Base-by-base conservation (phyloP, 2,329 filamentous ascomycete genomes). In the Arthrobotrys sinensis region DNA sequence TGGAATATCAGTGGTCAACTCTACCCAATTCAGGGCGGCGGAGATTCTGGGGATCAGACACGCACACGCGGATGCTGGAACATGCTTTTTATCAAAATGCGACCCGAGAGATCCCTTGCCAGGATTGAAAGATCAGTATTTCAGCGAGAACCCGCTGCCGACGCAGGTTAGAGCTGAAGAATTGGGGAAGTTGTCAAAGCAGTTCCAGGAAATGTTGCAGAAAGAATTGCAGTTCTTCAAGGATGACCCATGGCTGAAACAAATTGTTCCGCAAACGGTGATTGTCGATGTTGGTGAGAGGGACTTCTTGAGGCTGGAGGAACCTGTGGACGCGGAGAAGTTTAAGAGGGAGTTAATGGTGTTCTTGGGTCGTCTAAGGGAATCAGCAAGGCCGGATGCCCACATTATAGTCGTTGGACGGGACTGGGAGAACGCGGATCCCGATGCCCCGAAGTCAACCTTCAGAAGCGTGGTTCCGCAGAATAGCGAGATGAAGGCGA, bases 231-330 rank as follows among this genome's bases (percentile, higher is more conserved):
- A 24, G 28, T 80, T 46, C 78, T 79, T 43, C 75, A 69, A 62
- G 57, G 77, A 55, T 60, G 81, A 66, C 63, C 77, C 28, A 32
- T 72, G 43, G 57, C 67, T 60, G 57, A 80, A 38, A 55, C 60
- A 52, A 34, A 21, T 19, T 66, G 50, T 10, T 16, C 76, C 38
- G 21, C 66, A 66, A 6, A 60, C 76, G 12, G 57, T 82, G 1
- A 21, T 81, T 21, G 80, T 82, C 3, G 81, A 81, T 34, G 67
- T 81, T 21, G 81, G 81, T 4, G 76, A 80, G 6, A 60, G 76
- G n/a, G 80, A 80, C 68, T 66, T 82, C 50, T 36, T 81, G 38
- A 63, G 80, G n/a, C 16, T 79, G 4, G 69, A 75, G 10, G 66
- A 81, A 24, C 40, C 55, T 6, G 67, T 79, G 16, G 64, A 78